Evolutionary conservation across 768 basidiomycete species (phyloP).

Genomic region (Myochromella boudieri): DNA sequence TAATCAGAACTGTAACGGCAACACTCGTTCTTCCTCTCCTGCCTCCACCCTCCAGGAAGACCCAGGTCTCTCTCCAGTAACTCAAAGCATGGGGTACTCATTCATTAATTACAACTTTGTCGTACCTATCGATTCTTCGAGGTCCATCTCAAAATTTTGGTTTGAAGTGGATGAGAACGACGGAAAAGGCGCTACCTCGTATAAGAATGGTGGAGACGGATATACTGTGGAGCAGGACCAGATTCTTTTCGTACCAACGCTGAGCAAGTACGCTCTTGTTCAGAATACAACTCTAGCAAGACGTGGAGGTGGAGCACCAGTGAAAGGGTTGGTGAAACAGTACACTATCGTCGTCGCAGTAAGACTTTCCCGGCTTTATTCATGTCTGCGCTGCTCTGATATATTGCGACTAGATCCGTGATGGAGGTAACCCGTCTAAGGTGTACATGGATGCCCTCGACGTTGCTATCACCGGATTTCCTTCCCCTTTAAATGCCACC

Average conservation of each 20-base stretch:
- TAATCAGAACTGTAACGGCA: slow-evolving; percentile 30
- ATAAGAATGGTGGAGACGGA: slow-evolving; percentile 42
- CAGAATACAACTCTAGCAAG: slow-evolving; percentile 14
- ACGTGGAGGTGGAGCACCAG: slow-evolving; percentile 24
- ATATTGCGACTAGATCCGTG: slow-evolving; percentile 22
- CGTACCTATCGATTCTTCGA: slow-evolving; percentile 36
- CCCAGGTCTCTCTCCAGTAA: slow-evolving; percentile 36
- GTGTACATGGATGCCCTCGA: slow-evolving; percentile 29
- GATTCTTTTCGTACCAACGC: slow-evolving; percentile 40
- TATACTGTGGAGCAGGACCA: slow-evolving; percentile 43
- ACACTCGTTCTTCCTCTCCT: slow-evolving; percentile 31
- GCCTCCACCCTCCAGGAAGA: slow-evolving; percentile 30
- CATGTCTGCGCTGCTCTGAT: not conserved
- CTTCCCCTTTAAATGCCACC: slow-evolving; percentile 25
- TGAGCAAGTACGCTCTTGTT: slow-evolving; percentile 28
- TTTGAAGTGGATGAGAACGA: slow-evolving; percentile 47
- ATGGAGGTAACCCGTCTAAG: slow-evolving; percentile 25
- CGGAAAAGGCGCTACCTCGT: slow-evolving; percentile 33
- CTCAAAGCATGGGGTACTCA: slow-evolving; percentile 30
- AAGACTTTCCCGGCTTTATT: slow-evolving; percentile 6
- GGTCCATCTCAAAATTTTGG: slow-evolving; percentile 50
- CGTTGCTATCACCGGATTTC: slow-evolving; percentile 22
- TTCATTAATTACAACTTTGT: slow-evolving; percentile 44
- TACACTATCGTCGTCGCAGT: slow-evolving; percentile 28
- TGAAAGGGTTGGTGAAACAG: slow-evolving; percentile 20